phyloP scores from a whole-genome alignment of 1,139 yeast species.

The Pichia sp. region DNA sequence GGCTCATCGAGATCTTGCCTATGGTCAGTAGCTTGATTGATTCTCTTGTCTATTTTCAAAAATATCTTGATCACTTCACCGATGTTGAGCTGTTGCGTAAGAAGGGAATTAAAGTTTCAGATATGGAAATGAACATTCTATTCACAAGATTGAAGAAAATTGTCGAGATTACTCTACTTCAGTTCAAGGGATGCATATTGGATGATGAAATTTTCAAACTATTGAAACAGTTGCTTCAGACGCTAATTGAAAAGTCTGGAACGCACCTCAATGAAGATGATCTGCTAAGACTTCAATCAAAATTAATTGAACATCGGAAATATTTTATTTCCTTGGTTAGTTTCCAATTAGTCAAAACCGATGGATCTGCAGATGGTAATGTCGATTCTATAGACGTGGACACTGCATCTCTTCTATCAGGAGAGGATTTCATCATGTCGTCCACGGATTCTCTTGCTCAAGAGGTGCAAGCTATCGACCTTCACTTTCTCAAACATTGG shows the following conservation, averaged over 20 bases:
- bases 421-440: slow-evolving; percentile 36
- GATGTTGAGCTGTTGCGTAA: slow-evolving; percentile 1
- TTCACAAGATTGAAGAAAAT: slow-evolving; percentile 40
- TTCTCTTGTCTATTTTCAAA: slow-evolving; percentile 41
- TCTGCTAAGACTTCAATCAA: not conserved
- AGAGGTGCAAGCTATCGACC: slow-evolving; percentile 51
- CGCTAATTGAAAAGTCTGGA: slow-evolving; percentile 26
- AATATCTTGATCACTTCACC: slow-evolving; percentile 12
- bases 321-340: slow-evolving; percentile 25
- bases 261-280: not conserved
- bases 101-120: slow-evolving; percentile 6
- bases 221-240: slow-evolving; percentile 36
- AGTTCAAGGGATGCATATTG: slow-evolving; percentile 48
- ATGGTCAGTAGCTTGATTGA: slow-evolving; percentile 53
- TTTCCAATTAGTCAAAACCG: slow-evolving; percentile 10
- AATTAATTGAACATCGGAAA: slow-evolving; percentile 24
- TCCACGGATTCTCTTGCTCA: slow-evolving; percentile 45
- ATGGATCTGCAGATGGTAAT: not conserved
- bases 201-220: slow-evolving; percentile 41
- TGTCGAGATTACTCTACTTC: slow-evolving; percentile 37
- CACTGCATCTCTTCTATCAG: slow-evolving; percentile 15
- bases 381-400: not conserved
- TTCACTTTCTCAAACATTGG: slow-evolving; percentile 58
- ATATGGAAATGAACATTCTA: slow-evolving; percentile 19
- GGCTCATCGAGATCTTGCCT: slow-evolving; percentile 53